Percentiles rank a stretch among this genome's conserved stretches.
phyloP scores from a whole-genome alignment of 2,329 filamentous ascomycete genomes.

The Verticillium alfalfae region DNA sequence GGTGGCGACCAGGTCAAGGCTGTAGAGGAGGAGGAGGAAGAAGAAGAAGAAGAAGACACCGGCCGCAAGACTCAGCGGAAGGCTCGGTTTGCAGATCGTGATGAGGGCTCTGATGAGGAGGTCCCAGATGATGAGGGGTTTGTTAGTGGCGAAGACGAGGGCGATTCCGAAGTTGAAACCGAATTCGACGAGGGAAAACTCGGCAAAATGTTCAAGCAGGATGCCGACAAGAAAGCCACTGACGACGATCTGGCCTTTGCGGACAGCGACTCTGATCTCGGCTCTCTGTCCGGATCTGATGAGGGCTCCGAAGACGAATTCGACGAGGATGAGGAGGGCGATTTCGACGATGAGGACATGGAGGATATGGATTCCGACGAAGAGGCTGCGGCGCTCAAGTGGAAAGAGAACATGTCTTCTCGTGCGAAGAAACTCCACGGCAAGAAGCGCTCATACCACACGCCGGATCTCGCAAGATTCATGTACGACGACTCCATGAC shows the following conservation, averaged over 20 bases:
- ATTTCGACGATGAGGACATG: slow-evolving; percentile 38
- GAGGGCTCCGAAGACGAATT: slow-evolving; percentile 37
- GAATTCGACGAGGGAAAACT: slow-evolving; percentile 56
- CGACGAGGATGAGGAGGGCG: slow-evolving; percentile 43
- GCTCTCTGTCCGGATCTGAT: slow-evolving; percentile 66
- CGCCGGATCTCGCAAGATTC: slow-evolving; percentile 75
- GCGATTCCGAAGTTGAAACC: slow-evolving; percentile 44
- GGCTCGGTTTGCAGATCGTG: slow-evolving; percentile 52
- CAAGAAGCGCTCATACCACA: slow-evolving; percentile 66
- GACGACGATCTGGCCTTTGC: slow-evolving; percentile 82
- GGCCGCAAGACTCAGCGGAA: slow-evolving; percentile 56
- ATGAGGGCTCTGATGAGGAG: slow-evolving; percentile 35
- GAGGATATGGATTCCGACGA: slow-evolving; percentile 57
- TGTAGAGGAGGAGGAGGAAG: slow-evolving; percentile 38
- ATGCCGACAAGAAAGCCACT: slow-evolving; percentile 42
- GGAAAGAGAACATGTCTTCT: slow-evolving; percentile 83
- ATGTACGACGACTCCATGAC: slow-evolving; percentile 82
- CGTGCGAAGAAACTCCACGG: slow-evolving; percentile 66
- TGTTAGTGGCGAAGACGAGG: slow-evolving; percentile 47
- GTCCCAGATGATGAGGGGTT: slow-evolving; percentile 48
- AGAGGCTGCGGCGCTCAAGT: slow-evolving; percentile 68
- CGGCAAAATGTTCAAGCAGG: slow-evolving; percentile 55
- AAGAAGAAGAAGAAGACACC: slow-evolving; percentile 41
- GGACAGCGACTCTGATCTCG: slow-evolving; percentile 94
- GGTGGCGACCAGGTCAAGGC: slow-evolving; percentile 64